Evolutionary conservation across 768 basidiomycete species (phyloP), one percentile per base, ranked within the genome.

Genomic region (Agaricus subrufescens): DNA sequence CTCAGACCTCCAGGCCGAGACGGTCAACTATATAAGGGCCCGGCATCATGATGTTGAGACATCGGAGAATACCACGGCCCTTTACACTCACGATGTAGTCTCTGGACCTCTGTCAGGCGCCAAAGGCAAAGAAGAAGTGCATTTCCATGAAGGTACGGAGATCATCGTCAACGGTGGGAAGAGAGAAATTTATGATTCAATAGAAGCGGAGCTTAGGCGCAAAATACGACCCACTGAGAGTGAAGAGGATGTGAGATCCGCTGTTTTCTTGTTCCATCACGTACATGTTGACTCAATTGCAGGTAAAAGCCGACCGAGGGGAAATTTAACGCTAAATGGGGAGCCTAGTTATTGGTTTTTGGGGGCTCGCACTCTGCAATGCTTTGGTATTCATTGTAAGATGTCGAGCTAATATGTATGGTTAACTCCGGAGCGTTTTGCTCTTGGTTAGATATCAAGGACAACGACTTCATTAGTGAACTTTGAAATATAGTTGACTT

Each of bases 31-130:
- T 56, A 62, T 80, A 44, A 67, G 63, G 29, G 59, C 70, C 3
- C 72, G 75, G 4, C 75, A 76, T 59, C 62, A 66, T 15, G 71
- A 74, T 1, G 68, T 71, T 38, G 74, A 77, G 19, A 62, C 63
- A 34, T 61, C 64, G 14, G 63, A 66, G 7, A 53, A 74, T 9
- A 75, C 72, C 0, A 69, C 65, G 3, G 75, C 77, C 0, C 62
- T 63, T 38, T 77, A 78, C 52, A 43, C 63, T 42, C 68, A 66
- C 37, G 80, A 82, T 52, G 70, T 74, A 57, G 78, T 82, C 10
- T 60, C 63, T 19, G 80, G 80, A 5, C 80, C 80, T 1, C 69
- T 82, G 4, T 64, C 69, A 5, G 61, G 62, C 25, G 74, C 75
- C 0, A 37, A 63, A 43, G 71, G 71, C n/a, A 68, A 66, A 8